Evolutionary conservation across 2,329 filamentous ascomycete species (phyloP).

Genomic region (Pseudonectria foliicola): DNA sequence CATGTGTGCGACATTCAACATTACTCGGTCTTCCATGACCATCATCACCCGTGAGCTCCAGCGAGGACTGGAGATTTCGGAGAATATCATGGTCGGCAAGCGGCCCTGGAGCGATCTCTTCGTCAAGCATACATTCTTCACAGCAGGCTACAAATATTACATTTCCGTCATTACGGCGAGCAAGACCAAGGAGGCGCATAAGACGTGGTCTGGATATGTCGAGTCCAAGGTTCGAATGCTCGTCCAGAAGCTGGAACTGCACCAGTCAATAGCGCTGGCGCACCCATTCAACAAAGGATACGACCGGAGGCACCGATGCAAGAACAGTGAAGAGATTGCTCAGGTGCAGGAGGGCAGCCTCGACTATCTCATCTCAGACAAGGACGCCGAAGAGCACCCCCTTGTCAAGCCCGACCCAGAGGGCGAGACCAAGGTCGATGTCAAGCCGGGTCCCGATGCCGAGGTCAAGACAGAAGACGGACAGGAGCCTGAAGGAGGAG

Average conservation of each 20-base stretch:
- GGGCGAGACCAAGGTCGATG: slow-evolving; percentile 27
- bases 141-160: slow-evolving; percentile 89
- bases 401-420: slow-evolving; percentile 31
- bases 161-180: slow-evolving; percentile 80
- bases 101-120: slow-evolving; percentile 84
- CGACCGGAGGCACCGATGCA: slow-evolving; percentile 70
- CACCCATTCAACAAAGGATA: slow-evolving; percentile 93
- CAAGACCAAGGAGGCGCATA: slow-evolving; percentile 74
- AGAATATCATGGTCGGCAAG: slow-evolving; percentile 71
- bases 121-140: slow-evolving; percentile 87
- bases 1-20: slow-evolving; percentile 96
- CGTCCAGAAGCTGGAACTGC: slow-evolving; percentile 74
- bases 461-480: slow-evolving; percentile 11
- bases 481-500: slow-evolving; percentile 5
- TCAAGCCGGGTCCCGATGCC: slow-evolving; percentile 34
- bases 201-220: slow-evolving; percentile 83
- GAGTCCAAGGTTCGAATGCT: slow-evolving; percentile 89
- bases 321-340: slow-evolving; percentile 41
- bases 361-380: slow-evolving; percentile 34
- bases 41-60: slow-evolving; percentile 79
- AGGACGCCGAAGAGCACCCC: slow-evolving; percentile 33
- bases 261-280: slow-evolving; percentile 71
- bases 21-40: slow-evolving; percentile 76
- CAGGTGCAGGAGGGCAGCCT: slow-evolving; percentile 49
- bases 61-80: slow-evolving; percentile 68